Evolutionary conservation across 2,329 filamentous ascomycete genomes (phyloP).

Genomic region (Rutstroemia sp.): DNA sequence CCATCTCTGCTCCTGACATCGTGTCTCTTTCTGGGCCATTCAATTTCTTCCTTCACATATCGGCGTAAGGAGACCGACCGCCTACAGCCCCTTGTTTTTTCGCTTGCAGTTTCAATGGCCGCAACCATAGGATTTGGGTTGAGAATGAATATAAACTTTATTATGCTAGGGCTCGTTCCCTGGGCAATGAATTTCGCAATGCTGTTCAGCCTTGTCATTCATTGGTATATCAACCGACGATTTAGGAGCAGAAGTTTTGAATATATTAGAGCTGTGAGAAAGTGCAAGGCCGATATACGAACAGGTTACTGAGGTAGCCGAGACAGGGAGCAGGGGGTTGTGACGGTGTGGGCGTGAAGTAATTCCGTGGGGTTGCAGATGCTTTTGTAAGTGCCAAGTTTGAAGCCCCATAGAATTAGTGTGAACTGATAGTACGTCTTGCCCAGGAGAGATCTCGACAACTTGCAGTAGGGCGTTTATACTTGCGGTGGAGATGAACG

Average conservation of each 20-base stretch:
- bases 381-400: too few relatives aligned
- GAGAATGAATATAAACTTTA: conserved; percentile 25
- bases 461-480: too few relatives aligned
- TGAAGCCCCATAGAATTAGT: too few relatives aligned
- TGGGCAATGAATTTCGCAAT: conserved; percentile 33
- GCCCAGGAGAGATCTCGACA: too few relatives aligned
- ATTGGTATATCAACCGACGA: conserved; percentile 15
- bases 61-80: conserved; percentile 28
- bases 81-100: conserved; percentile 29
- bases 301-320: too few relatives aligned
- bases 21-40: conserved; percentile 31
- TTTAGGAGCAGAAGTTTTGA: background rate
- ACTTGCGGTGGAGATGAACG: too few relatives aligned
- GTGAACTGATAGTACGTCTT: too few relatives aligned
- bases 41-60: conserved; percentile 32
- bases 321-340: too few relatives aligned
- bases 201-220: conserved; percentile 27
- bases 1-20: conserved; percentile 30
- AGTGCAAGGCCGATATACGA: too few relatives aligned
- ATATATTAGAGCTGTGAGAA: too few relatives aligned
- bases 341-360: too few relatives aligned
- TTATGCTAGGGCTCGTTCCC: conserved; percentile 32
- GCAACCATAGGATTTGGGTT: conserved; percentile 22
- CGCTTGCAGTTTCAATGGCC: conserved; percentile 20
- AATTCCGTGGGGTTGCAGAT: too few relatives aligned